These are phyloP conservation scores for Ustilago shanxiensis DNA, from an alignment of 1,284 basidiomycete species.

Conservation along the genomic window DNA sequence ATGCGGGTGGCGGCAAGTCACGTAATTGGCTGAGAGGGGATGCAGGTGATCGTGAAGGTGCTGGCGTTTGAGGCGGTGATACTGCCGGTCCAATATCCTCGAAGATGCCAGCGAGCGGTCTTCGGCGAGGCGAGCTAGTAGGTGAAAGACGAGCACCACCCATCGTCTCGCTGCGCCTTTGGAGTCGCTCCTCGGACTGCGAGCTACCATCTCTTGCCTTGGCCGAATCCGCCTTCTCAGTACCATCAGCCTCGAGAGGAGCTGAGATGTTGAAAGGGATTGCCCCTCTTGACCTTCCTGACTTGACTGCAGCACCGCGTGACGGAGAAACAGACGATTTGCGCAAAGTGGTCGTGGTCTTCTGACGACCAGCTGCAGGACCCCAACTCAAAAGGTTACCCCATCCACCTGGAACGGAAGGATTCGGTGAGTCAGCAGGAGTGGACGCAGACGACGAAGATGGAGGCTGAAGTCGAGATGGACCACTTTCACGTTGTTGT, in stretches of 20 bases:
- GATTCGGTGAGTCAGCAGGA: slow-evolving; percentile 11
- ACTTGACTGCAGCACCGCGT: slow-evolving; percentile 12
- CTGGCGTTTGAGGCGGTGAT: slow-evolving; percentile 27
- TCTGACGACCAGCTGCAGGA: slow-evolving; percentile 33
- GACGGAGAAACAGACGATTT: slow-evolving; percentile 33
- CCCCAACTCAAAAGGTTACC: slow-evolving; percentile 49
- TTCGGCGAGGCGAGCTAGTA: slow-evolving; percentile 29
- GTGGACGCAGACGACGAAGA: slow-evolving; percentile 1
- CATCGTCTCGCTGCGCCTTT: slow-evolving; percentile 7
- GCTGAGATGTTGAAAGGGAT: slow-evolving; percentile 47
- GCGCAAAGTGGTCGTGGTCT: slow-evolving; percentile 16
- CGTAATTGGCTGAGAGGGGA: slow-evolving; percentile 19
- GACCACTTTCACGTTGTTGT: slow-evolving; percentile 27
- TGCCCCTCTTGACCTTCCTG: slow-evolving; percentile 21
- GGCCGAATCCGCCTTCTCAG: slow-evolving; percentile 21
- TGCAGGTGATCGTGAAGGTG: slow-evolving; percentile 13
- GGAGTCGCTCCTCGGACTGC: neutral
- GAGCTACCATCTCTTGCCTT: neutral
- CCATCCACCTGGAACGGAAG: slow-evolving; percentile 48
- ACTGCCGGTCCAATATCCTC: slow-evolving; percentile 22
- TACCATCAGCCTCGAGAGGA: slow-evolving; percentile 21
- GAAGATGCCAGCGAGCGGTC: slow-evolving; percentile 40
- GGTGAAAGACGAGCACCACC: slow-evolving; percentile 17
- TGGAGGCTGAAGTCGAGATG: slow-evolving; percentile 27
- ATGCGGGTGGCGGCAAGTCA: slow-evolving; percentile 17